Evolutionary conservation across 352 stramenopile genomes (phyloP).

Genomic region (Phytopythium cucurbitacearum): DNA sequence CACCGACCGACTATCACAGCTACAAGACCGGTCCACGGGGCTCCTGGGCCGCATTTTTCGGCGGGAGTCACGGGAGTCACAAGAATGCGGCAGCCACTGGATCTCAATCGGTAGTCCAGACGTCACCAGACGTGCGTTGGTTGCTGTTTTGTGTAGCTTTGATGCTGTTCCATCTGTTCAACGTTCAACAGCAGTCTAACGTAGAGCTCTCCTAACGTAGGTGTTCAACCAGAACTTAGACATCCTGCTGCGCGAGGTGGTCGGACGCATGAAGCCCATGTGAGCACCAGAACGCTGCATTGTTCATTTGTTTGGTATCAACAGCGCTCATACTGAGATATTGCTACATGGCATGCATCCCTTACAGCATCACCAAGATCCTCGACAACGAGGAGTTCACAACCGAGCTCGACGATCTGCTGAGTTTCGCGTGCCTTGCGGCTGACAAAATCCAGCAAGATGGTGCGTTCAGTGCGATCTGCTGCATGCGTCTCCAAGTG

Average conservation of each 20-base stretch:
- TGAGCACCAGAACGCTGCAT: background rate
- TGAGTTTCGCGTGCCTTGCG: constrained; percentile 37
- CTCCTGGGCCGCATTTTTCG: constrained; percentile 39
- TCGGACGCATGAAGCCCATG: constrained; percentile 10
- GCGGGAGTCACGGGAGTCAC: background rate
- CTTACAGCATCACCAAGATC: constrained; percentile 44
- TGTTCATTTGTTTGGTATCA: background rate
- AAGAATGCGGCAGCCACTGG: background rate
- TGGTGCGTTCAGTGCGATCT: constrained; percentile 18
- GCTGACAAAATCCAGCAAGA: constrained; percentile 41
- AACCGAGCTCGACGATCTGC: constrained; percentile 36
- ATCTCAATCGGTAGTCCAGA: constrained; percentile 9
- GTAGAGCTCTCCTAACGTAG: constrained; percentile 10
- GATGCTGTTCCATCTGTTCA: background rate
- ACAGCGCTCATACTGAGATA: no score
- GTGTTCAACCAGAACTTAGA: constrained; percentile 54
- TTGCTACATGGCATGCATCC: background rate
- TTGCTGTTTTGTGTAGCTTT: no score
- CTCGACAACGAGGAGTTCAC: constrained; percentile 25
- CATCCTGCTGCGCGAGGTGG: constrained; percentile 43
- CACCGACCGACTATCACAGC: background rate
- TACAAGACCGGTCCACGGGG: constrained; percentile 30
- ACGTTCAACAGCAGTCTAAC: background rate
- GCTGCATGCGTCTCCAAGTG: background rate
- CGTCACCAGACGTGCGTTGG: constrained; percentile 22